Evolutionary conservation across 75 land plant genomes (phyloP).

Genomic region (Picea glauca): DNA sequence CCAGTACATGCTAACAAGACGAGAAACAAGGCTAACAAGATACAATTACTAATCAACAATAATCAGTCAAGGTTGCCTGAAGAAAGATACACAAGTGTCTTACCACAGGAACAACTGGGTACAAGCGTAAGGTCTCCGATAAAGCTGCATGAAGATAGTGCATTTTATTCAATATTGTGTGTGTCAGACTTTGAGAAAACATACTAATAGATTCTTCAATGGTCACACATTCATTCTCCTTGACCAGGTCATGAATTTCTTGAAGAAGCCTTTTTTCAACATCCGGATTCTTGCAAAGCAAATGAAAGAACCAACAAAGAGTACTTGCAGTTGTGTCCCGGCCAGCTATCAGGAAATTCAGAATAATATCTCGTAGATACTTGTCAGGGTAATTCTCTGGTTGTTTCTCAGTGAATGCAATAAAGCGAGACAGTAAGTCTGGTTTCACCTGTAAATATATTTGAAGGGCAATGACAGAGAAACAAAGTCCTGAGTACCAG

Average conservation of each 20-base stretch:
- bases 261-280: conserved; percentile 34
- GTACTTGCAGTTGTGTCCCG: conserved; percentile 76
- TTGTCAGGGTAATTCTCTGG: conserved; percentile 23
- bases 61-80: background rate
- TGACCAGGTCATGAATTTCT: conserved; percentile 19
- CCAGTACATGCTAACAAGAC: background rate
- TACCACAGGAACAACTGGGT: conserved; percentile 79
- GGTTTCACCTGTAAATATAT: conserved; percentile 22
- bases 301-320: conserved; percentile 75
- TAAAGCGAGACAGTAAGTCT: conserved; percentile 68
- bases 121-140: conserved; percentile 74
- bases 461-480: background rate
- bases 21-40: background rate
- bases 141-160: conserved; percentile 81
- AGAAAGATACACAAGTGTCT: background rate
- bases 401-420: conserved; percentile 35
- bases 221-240: background rate
- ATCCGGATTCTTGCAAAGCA: conserved; percentile 60
- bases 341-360: conserved; percentile 75
- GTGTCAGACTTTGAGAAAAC: conserved; percentile 1
- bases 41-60: background rate
- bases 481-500: background rate
- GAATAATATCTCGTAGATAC: conserved; percentile 56
- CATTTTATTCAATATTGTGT: conserved; percentile 25
- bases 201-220: background rate